Conservation (phyloP, 2,329 filamentous ascomycete genomes). For the Penicillium sp. region DNA sequence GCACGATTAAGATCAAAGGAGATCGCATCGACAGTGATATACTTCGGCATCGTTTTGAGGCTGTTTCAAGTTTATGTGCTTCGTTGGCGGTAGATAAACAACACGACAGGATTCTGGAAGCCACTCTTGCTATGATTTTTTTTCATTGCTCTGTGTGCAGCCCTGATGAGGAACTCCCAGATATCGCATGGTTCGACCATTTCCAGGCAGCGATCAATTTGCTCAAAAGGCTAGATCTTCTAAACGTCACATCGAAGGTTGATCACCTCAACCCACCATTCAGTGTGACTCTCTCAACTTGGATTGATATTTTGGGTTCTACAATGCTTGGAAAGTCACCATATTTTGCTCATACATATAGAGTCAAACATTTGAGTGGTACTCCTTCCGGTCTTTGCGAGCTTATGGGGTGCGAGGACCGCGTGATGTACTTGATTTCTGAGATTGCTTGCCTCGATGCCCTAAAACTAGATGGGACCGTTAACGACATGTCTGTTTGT, state of each 20-base stretch:
- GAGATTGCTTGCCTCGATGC: conserved; percentile 95
- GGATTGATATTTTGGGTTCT: conserved; percentile 95
- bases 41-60: conserved; percentile 85
- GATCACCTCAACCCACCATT: conserved; percentile 59
- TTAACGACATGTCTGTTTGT: conserved; percentile 79
- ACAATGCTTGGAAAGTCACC: conserved; percentile 87
- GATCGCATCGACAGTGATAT: conserved; percentile 86
- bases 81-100: conserved; percentile 75
- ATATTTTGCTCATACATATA: conserved; percentile 89
- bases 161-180: conserved; percentile 76
- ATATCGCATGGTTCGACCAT: conserved; percentile 96
- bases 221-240: conserved; percentile 78
- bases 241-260: conserved; percentile 44
- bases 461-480: conserved; percentile 73
- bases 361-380: conserved; percentile 75
- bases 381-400: conserved; percentile 73
- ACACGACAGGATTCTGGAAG: conserved; percentile 85
- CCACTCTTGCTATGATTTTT: conserved; percentile 90
- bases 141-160: conserved; percentile 91
- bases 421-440: conserved; percentile 95
- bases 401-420: conserved; percentile 96
- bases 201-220: conserved; percentile 87
- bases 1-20: conserved; percentile 60
- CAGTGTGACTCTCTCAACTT: conserved; percentile 84
- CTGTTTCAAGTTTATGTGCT: conserved; percentile 80